Evolutionary conservation across 2,329 filamentous ascomycete genomes (phyloP).

Genomic region (Albophoma yamanashiensis): DNA sequence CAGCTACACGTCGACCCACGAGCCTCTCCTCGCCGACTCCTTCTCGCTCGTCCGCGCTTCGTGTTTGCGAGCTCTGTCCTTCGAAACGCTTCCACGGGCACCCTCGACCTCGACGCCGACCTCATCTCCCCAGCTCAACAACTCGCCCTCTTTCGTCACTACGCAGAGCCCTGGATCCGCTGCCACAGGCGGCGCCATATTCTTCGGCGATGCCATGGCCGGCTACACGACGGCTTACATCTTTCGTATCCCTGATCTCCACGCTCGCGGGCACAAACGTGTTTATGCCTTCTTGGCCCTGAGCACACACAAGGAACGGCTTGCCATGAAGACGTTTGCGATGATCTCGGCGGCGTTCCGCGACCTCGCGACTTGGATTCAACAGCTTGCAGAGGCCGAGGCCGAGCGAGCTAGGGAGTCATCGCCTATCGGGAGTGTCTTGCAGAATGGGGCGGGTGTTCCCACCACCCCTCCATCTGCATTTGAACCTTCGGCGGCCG

Average conservation of each 20-base stretch:
- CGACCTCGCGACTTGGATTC: constrained; percentile 56
- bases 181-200: constrained; percentile 53
- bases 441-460: constrained; percentile 24
- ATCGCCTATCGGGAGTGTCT: constrained; percentile 26
- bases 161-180: constrained; percentile 42
- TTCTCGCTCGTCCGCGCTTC: constrained; percentile 58
- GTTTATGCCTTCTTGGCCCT: constrained; percentile 58
- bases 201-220: constrained; percentile 54
- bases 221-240: constrained; percentile 63
- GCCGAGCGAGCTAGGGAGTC: constrained; percentile 43
- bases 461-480: constrained; percentile 14
- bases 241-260: constrained; percentile 57
- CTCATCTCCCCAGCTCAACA: constrained; percentile 22
- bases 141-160: constrained; percentile 40
- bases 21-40: constrained; percentile 48
- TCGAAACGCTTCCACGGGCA: constrained; percentile 52
- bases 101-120: constrained; percentile 30
- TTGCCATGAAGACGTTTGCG: constrained; percentile 56
- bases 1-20: constrained; percentile 59
- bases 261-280: constrained; percentile 57
- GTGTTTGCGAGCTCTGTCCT: constrained; percentile 54
- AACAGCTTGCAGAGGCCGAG: constrained; percentile 51
- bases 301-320: constrained; percentile 52
- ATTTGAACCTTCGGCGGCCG: constrained; percentile 19
- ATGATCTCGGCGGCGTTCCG: constrained; percentile 51